These are phyloP conservation scores for Coccomyxa sp. DNA, from an alignment of 139 green algal genomes.

Conservation along the genomic window DNA sequence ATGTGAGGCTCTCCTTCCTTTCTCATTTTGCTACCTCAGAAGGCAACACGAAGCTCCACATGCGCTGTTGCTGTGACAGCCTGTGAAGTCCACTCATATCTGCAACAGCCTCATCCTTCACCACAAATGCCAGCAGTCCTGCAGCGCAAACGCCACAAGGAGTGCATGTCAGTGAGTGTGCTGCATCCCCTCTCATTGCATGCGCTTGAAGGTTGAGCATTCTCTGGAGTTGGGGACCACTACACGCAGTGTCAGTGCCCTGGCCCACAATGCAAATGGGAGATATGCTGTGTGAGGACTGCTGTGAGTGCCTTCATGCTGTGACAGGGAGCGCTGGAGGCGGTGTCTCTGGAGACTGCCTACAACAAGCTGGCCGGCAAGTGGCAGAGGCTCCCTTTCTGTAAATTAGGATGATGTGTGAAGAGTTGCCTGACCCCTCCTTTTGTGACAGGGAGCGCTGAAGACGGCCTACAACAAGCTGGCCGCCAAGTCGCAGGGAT, in stretches of 20 bases:
- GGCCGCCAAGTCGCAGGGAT: not conserved
- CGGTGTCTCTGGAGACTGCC: constrained; percentile 18
- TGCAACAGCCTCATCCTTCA: not conserved
- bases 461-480: not conserved
- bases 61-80: not conserved
- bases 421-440: not conserved
- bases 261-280: no score
- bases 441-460: not conserved
- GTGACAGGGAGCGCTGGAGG: constrained; percentile 23
- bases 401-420: not conserved
- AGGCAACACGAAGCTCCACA: not conserved
- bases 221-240: no score
- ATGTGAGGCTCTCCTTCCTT: constrained; percentile 6
- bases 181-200: no score
- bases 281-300: not conserved
- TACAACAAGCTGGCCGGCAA: constrained; percentile 1
- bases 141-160: not conserved
- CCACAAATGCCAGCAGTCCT: not conserved
- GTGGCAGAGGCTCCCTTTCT: constrained; percentile 12
- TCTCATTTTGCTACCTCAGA: not conserved
- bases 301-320: not conserved
- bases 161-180: no score
- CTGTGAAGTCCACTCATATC: not conserved
- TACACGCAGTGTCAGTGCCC: no score
- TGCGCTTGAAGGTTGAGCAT: no score